Evolutionary conservation across 73 alveolate genomes (phyloP).

Genomic region (Breviolum minutum): DNA sequence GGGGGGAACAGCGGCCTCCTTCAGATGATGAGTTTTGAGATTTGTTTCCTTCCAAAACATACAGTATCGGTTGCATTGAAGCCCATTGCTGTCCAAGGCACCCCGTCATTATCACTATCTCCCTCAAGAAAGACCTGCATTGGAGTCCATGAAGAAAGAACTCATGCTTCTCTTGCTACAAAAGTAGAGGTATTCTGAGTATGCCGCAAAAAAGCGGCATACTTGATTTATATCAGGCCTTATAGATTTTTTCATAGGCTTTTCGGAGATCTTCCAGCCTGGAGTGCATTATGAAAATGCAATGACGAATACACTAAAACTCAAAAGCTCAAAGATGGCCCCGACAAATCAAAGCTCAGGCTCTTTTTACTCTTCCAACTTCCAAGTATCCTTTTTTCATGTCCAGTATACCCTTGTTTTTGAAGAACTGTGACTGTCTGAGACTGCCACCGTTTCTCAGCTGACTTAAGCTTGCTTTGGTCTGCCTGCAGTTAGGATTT

Average conservation of each 20-base stretch:
- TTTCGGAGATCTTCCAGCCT: conserved; percentile 90
- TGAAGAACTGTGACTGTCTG: background rate
- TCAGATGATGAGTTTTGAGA: background rate
- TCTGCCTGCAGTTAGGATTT: conserved; percentile 17
- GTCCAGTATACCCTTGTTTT: background rate
- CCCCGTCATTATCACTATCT: conserved; percentile 66
- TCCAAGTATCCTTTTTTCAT: too few relatives aligned
- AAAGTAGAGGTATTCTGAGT: background rate
- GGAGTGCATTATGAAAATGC: background rate
- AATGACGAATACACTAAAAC: too few relatives aligned
- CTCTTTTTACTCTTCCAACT: too few relatives aligned
- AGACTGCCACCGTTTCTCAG: conserved; percentile 64
- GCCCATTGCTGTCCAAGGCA: background rate
- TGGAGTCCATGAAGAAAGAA: background rate
- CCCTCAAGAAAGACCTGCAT: conserved; percentile 78
- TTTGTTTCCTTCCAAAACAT: background rate
- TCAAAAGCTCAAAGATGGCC: too few relatives aligned
- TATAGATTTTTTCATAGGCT: conserved; percentile 75
- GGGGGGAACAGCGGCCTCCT: background rate
- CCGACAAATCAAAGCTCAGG: too few relatives aligned
- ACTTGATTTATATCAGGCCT: background rate
- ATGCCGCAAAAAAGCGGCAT: too few relatives aligned
- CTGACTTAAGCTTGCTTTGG: conserved; percentile 91
- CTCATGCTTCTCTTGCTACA: too few relatives aligned
- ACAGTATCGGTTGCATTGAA: too few relatives aligned